phyloP scores from a whole-genome alignment of 129 eudicot species.

The Solidago caesia region DNA sequence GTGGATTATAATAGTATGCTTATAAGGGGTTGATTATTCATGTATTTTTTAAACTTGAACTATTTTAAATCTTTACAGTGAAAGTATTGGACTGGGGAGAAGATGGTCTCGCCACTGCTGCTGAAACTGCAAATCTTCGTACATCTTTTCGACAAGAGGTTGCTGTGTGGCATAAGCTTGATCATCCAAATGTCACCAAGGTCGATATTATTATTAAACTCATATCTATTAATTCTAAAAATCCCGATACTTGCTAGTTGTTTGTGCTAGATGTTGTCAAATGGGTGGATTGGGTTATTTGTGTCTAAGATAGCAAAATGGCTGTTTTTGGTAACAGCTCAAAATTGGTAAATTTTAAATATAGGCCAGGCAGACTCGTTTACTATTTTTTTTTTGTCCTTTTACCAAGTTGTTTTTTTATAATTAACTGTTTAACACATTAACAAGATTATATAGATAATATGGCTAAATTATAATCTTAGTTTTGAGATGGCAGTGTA shows the following conservation, averaged over 20 bases:
- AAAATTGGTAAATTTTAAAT: not conserved
- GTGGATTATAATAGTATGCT: not conserved
- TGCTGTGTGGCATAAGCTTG: conserved; percentile 96
- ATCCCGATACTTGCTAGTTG: not conserved
- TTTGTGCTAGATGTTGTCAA: not conserved
- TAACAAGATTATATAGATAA: not conserved
- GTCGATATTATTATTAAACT: conserved; percentile 30
- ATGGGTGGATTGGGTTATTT: not conserved
- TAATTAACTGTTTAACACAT: not conserved
- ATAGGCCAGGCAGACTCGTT: not conserved
- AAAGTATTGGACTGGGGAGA: conserved; percentile 97
- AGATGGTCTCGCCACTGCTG: conserved; percentile 82
- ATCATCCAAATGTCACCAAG: conserved; percentile 97
- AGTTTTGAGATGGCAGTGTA: not conserved
- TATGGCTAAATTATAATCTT: not conserved
- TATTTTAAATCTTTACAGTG: conserved; percentile 40
- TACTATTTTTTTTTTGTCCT: not conserved
- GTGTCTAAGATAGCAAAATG: not conserved
- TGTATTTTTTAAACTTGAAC: conserved; percentile 3
- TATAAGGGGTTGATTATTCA: not conserved
- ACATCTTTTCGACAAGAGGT: conserved; percentile 81
- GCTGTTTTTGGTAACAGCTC: not conserved
- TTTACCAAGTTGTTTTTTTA: not conserved
- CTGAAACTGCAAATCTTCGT: conserved; percentile 75
- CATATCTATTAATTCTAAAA: not conserved